A percentile compares a stretch with the other conserved stretches of the same genome.
phyloP scores from a whole-genome alignment of 257 asterid genomes.

The Nicotiana obtusifolia region DNA sequence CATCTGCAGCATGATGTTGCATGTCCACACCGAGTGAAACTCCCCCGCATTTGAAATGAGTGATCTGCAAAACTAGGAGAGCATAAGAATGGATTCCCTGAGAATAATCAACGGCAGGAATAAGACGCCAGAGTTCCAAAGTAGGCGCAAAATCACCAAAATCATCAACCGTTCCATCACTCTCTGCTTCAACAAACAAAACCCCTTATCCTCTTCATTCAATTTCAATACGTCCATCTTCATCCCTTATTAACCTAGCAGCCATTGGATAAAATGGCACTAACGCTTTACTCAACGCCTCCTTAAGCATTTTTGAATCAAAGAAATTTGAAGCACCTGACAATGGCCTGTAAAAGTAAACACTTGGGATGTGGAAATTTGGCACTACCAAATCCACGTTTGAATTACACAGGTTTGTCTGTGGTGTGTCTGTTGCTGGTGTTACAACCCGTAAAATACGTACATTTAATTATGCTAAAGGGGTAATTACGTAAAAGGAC shows the following conservation, averaged over 20 bases:
- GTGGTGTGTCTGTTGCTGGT: no score
- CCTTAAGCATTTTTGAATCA: conserved; percentile 12
- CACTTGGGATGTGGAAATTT: no score
- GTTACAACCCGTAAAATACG: no score
- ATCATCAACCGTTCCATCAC: conserved; percentile 39
- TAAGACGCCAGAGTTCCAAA: conserved; percentile 28
- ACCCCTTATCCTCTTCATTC: conserved; percentile 47
- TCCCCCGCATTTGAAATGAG: conserved; percentile 88
- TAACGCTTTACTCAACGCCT: conserved; percentile 42
- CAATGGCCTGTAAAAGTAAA: no score
- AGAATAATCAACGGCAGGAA: conserved; percentile 46
- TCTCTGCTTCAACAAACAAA: conserved; percentile 42
- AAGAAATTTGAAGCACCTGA: no score
- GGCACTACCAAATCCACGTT: no score
- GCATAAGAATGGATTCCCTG: conserved; percentile 43
- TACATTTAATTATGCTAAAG: no score
- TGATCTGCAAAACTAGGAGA: conserved; percentile 77
- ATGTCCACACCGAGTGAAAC: conserved; percentile 86
- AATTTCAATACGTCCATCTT: conserved; percentile 52
- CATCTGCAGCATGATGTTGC: conserved; percentile 91
- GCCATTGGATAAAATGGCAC: conserved; percentile 50
- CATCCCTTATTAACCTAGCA: conserved; percentile 42
- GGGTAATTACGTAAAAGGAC: no score
- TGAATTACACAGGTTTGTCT: no score
- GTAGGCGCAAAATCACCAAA: conserved; percentile 50